Percentiles rank a stretch among this genome's conserved stretches.
Evolutionary conservation across 164 flowering plant genomes (phyloP).

Genomic region (Annona cherimola): DNA sequence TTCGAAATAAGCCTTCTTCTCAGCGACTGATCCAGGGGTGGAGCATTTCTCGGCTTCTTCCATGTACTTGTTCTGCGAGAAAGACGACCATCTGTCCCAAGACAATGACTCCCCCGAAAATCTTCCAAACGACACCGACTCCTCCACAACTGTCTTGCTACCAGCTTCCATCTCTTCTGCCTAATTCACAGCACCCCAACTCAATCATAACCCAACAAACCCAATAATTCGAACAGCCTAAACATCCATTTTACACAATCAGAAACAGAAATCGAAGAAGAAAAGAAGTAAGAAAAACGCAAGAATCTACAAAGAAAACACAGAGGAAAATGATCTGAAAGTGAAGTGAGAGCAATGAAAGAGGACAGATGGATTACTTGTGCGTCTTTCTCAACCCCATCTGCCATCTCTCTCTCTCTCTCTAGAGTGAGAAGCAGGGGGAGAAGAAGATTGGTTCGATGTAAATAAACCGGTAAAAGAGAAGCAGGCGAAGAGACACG

Average conservation of each 20-base stretch:
- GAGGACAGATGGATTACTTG: conserved; percentile 35
- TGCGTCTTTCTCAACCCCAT: conserved; percentile 24
- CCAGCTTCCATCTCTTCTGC: conserved; percentile 33
- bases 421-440: background rate
- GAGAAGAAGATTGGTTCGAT: background rate
- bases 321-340: conserved; percentile 2
- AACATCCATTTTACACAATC: conserved; percentile 9
- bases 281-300: background rate
- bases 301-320: background rate
- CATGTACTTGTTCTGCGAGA: conserved; percentile 79
- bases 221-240: conserved; percentile 3
- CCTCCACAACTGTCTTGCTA: conserved; percentile 34
- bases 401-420: conserved; percentile 20
- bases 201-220: background rate
- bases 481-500: background rate
- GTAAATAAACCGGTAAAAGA: background rate
- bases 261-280: background rate
- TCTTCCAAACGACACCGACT: conserved; percentile 75
- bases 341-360: background rate
- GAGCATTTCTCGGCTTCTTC: conserved; percentile 91
- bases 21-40: conserved; percentile 87
- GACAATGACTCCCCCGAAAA: conserved; percentile 61
- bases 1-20: conserved; percentile 84
- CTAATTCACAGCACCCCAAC: conserved; percentile 1
- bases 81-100: conserved; percentile 96